Evolutionary conservation across 106 monocot species (phyloP), one percentile per base, ranked within the genome.

Genomic region (Dactylorhiza incarnata): DNA sequence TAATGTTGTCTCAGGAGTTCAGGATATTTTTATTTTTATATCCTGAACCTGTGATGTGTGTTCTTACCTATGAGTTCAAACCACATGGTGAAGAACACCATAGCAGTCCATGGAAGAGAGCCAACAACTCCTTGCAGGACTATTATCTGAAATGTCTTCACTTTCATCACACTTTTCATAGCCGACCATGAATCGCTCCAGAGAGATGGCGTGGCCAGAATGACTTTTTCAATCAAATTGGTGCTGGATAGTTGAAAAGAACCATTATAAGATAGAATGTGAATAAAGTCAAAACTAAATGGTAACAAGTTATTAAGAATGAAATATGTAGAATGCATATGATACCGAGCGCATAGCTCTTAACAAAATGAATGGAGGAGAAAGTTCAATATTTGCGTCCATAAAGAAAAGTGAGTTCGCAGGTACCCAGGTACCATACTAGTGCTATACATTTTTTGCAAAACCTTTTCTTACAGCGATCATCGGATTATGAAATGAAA

Each of bases 41-140:
- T 26, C 29, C 4, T 24, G 12, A 10, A 20, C 10, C 19, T 26
- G 29, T 65, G 0, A 23, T 10, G 12, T 63, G 0, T 9, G 44
- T 66, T 59, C 77, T 69, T 87, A 99, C 97, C 97, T 44, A 99
- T 99, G 48, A 99, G 85, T 82, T 99, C 91, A 80, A 99, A 94
- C 97, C 97, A 99, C 94, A 99, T 91, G 71, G 97, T 99, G 67
- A 99, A 91, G 79, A 99, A 99, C 59, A 99, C 97, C 81, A 99
- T 88, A 61, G 97, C 85, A 37, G 94, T 94, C 97, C 97, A 94
- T 29, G 97, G 97, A 9, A 99, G 71, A 5, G 89, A 91, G 22
- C 97, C 97, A 52, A 99, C 87, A 50, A 99, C 85, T 15, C 97
- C 97, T 78, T 99, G 97, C 77, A 99, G 78, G 51, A 89, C 91